Percentiles rank a stretch among this genome's conserved stretches.
These are phyloP conservation scores for Clitopilus passeckerianus DNA, from an alignment of 768 basidiomycete species.

Conservation along the genomic window DNA sequence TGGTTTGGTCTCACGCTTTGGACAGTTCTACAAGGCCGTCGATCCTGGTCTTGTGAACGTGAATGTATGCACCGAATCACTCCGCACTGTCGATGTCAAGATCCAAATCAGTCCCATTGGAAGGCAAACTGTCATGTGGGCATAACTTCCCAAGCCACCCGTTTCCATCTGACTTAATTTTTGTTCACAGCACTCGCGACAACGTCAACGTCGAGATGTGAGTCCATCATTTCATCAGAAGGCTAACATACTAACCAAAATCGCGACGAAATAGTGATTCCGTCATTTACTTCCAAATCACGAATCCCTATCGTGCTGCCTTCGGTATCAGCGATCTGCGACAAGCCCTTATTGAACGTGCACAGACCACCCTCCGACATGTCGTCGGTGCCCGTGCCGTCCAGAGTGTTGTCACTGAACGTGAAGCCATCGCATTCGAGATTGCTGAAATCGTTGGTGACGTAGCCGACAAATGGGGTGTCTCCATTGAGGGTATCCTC, in stretches of 20 bases:
- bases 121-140: constrained; percentile 77
- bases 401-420: constrained; percentile 95
- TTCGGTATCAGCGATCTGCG: constrained; percentile 92
- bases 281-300: constrained; percentile 90
- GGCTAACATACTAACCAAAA: neutral
- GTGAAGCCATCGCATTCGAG: constrained; percentile 93
- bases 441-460: constrained; percentile 95
- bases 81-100: constrained; percentile 89
- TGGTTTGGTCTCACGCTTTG: constrained; percentile 89
- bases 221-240: constrained; percentile 26
- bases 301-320: constrained; percentile 87
- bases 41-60: constrained; percentile 90
- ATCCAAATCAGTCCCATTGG: constrained; percentile 92
- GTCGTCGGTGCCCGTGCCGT: constrained; percentile 94
- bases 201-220: constrained; percentile 95
- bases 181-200: constrained; percentile 64
- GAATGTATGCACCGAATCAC: constrained; percentile 90
- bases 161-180: neutral
- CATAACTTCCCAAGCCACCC: constrained; percentile 2
- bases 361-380: constrained; percentile 94
- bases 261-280: constrained; percentile 55
- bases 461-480: constrained; percentile 94
- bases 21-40: constrained; percentile 94
- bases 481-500: constrained; percentile 92
- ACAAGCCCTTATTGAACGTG: constrained; percentile 77